Conservation (phyloP, 2,329 filamentous ascomycete species). For the Penicillium sp. region DNA sequence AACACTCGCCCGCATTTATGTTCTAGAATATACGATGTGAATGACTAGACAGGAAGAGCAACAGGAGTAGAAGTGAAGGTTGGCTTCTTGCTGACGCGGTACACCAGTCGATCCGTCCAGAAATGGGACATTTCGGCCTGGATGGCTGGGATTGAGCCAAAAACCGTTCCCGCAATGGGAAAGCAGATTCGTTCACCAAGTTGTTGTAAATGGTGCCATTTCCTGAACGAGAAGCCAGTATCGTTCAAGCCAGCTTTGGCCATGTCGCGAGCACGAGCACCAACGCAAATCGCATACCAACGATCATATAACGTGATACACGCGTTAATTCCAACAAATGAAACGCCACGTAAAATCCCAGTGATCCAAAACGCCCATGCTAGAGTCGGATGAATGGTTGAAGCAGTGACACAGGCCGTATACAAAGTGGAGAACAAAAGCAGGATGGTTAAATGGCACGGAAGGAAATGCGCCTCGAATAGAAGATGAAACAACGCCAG, state of each 20-base stretch:
- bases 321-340: slow-evolving; percentile 60
- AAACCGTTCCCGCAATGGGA: slow-evolving; percentile 64
- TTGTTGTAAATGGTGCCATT: slow-evolving; percentile 54
- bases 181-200: slow-evolving; percentile 62
- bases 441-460: slow-evolving; percentile 62
- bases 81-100: slow-evolving; percentile 68
- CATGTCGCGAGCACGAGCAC: slow-evolving; percentile 63
- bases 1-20: too few relatives aligned
- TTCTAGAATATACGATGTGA: too few relatives aligned
- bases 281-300: slow-evolving; percentile 61
- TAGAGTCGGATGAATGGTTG: slow-evolving; percentile 51
- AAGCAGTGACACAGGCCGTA: slow-evolving; percentile 49
- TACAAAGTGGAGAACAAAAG: slow-evolving; percentile 61
- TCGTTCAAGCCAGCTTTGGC: slow-evolving; percentile 59
- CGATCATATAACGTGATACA: slow-evolving; percentile 65
- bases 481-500: slow-evolving; percentile 60
- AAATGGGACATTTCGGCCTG: slow-evolving; percentile 68
- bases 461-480: slow-evolving; percentile 68
- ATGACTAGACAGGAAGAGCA: slow-evolving; percentile 13
- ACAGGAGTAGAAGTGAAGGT: slow-evolving; percentile 20
- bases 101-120: slow-evolving; percentile 65
- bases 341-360: slow-evolving; percentile 56
- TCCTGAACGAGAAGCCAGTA: slow-evolving; percentile 58
- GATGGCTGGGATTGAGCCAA: slow-evolving; percentile 63
- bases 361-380: slow-evolving; percentile 59